Evolutionary conservation across 805 yeast species (phyloP), one percentile per base, ranked within the genome.

Genomic region (Starmerella potacharoeniae): DNA sequence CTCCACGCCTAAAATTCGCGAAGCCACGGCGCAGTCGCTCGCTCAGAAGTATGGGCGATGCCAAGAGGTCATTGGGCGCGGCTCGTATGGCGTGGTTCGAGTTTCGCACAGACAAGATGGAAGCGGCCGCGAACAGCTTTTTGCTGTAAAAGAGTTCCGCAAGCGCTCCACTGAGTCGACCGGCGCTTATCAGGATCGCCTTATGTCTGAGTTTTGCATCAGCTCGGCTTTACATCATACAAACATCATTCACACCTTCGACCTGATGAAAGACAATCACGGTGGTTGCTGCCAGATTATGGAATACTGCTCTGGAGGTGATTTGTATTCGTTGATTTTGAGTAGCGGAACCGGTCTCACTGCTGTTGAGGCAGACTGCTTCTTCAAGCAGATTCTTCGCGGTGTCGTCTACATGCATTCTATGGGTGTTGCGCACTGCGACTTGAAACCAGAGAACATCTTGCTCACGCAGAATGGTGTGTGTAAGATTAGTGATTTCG

Each of bases 251-350:
- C 83, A 81, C 67, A 86, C 86, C 8, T 79, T 80, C 62, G 96
- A 86, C 69, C 75, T 90, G 51, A 79, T 90, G 86, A 79, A 81
- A 60, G 83, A 86, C 71, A 72, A 83, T 60, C 70, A 80, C 64
- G 79, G 88, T 68, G 76, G 84, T 60, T 83, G 83, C 72, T 80
- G 85, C 52, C 95, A 91, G 69, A 88, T 93, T 53, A 89, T 93
- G 97, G 98, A 93, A 71, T 91, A 83, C 68, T 86, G 95, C 63
- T 87, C 95, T 7, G 89, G 89, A 58, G 95, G 95, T 55, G 95
- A 85, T 66, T 71, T 85, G 33, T 84, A 81, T 65, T 72, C 84
- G 0, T 71, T 84, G 36, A 77, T 83, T 52, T 69, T 77, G 28
- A 71, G 77, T 31, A 70, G 78, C 48, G 79, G 81, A 10, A 73